phyloP scores from a whole-genome alignment of 1,284 basidiomycete species.

The Leccinum huronense region DNA sequence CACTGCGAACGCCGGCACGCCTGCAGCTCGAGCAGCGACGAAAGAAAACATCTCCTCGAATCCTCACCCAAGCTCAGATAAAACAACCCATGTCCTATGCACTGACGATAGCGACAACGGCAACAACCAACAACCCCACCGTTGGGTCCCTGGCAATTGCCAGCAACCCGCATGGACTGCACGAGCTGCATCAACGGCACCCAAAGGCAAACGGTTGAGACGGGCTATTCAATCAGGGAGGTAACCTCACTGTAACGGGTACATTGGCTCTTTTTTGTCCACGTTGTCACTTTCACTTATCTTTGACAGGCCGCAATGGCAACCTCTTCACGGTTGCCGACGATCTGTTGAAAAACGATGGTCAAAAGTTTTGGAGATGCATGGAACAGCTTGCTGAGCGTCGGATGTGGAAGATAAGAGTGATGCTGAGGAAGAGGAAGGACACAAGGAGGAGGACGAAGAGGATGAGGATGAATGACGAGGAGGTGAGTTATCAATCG shows the following conservation, averaged over 20 bases:
- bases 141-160: too few relatives aligned
- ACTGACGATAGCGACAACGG: slow-evolving; percentile 32
- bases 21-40: slow-evolving; percentile 39
- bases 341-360: slow-evolving; percentile 97
- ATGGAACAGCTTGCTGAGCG: slow-evolving; percentile 99
- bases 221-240: slow-evolving; percentile 79
- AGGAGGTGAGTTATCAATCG: slow-evolving; percentile 41
- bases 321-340: slow-evolving; percentile 99
- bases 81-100: slow-evolving; percentile 71
- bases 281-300: background rate
- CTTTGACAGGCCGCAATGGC: slow-evolving; percentile 53
- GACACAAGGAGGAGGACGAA: slow-evolving; percentile 34
- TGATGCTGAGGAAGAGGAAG: slow-evolving; percentile 51
- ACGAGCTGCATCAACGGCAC: too few relatives aligned
- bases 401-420: slow-evolving; percentile 61
- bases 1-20: slow-evolving; percentile 39
- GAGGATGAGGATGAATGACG: slow-evolving; percentile 42
- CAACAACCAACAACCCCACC: slow-evolving; percentile 24
- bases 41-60: slow-evolving; percentile 41
- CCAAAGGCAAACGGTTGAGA: slow-evolving; percentile 46
- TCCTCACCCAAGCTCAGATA: slow-evolving; percentile 64
- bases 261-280: slow-evolving; percentile 33
- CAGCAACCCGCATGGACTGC: too few relatives aligned
- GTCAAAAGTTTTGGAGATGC: slow-evolving; percentile 97
- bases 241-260: slow-evolving; percentile 82